Conservation (phyloP, 257 asterid species). For the Solanum pimpinellifolium region DNA sequence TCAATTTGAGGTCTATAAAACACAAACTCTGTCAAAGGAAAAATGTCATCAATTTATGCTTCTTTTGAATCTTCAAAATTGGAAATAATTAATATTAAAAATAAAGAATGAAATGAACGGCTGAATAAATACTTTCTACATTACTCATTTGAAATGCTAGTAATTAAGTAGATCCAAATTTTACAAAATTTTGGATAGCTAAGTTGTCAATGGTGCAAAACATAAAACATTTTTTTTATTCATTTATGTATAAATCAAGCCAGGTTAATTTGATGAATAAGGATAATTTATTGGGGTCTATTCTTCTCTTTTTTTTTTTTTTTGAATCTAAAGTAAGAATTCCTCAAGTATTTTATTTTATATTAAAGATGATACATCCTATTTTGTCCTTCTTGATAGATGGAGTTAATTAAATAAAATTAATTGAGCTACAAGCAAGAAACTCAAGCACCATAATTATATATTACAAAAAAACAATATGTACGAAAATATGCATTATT, state of each 20-base stretch:
- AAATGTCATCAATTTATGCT: background rate
- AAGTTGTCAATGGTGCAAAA: background rate
- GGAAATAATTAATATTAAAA: background rate
- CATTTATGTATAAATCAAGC: background rate
- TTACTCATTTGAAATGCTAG: background rate
- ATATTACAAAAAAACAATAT: background rate
- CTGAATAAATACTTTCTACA: no score
- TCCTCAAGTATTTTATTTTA: background rate
- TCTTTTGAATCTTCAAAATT: conserved; percentile 9
- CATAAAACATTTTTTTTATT: background rate
- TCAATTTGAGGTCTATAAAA: background rate
- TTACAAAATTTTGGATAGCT: background rate
- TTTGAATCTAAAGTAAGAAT: no score
- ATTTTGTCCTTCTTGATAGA: background rate
- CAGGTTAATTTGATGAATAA: background rate
- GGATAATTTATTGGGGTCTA: no score
- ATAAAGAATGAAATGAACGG: no score
- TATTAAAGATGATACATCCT: no score
- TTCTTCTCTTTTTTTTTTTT: no score
- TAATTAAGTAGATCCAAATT: background rate
- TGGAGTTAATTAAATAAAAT: background rate
- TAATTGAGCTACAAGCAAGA: background rate
- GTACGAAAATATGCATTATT: background rate
- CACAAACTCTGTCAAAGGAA: background rate
- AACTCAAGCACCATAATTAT: background rate